Conservation (phyloP, 345 rosid genomes). For the Murraya paniculata region DNA sequence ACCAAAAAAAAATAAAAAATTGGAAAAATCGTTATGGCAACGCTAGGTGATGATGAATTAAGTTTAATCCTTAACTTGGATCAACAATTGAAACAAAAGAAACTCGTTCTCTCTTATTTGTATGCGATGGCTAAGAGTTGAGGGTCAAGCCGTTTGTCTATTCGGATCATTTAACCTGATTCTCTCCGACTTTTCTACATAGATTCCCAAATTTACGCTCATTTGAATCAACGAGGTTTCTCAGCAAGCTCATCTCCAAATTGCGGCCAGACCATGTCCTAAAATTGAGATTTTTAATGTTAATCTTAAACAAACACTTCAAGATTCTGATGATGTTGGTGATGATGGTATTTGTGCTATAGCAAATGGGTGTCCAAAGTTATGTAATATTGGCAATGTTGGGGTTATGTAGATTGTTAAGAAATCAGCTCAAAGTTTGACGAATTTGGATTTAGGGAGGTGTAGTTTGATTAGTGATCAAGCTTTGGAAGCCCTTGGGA, state of each 20-base stretch:
- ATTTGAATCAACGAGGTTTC: conserved; percentile 15
- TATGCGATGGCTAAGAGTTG: conserved; percentile 45
- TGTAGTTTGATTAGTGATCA: conserved; percentile 39
- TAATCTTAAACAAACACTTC: conserved; percentile 13
- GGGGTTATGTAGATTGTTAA: conserved; percentile 31
- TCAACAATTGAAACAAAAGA: conserved; percentile 22
- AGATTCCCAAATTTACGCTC: conserved; percentile 42
- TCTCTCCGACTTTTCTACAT: conserved; percentile 32
- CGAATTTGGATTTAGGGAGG: conserved; percentile 36
- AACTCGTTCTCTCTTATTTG: conserved; percentile 38
- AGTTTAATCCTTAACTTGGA: conserved; percentile 27
- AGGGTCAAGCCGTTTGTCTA: conserved; percentile 34
- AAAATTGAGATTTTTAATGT: conserved; percentile 31
- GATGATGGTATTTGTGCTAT: conserved; percentile 28
- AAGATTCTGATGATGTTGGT: conserved; percentile 24
- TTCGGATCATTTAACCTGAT: conserved; percentile 38
- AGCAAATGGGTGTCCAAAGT: conserved; percentile 31
- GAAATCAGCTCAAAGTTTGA: conserved; percentile 23
- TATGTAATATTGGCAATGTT: conserved; percentile 24
- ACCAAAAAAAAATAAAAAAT: too few species aligned
- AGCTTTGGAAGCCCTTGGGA: conserved; percentile 29
- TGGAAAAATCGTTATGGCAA: conserved; percentile 21
- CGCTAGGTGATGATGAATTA: conserved; percentile 42
- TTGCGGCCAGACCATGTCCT: conserved; percentile 34
- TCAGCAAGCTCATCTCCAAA: conserved; percentile 30